Conservation (phyloP, 805 yeast species). For the Teunomyces kruisii region DNA sequence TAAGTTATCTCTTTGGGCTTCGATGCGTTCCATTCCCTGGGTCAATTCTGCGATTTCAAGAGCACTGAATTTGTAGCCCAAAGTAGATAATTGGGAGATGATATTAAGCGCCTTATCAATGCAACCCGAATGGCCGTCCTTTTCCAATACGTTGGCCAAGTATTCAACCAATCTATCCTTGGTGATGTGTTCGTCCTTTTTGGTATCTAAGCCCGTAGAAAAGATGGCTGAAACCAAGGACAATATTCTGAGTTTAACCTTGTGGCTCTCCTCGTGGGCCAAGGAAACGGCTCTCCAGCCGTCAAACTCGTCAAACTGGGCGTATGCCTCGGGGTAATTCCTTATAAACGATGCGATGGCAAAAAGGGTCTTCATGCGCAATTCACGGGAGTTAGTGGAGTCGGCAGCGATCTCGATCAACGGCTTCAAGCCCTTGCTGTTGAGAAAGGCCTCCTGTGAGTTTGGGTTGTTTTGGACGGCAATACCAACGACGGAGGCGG, state of each 20-base stretch:
- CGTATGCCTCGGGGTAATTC: slow-evolving; percentile 59
- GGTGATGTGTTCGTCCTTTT: slow-evolving; percentile 40
- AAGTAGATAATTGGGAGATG: slow-evolving; percentile 43
- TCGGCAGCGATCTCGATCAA: slow-evolving; percentile 44
- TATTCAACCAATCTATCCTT: slow-evolving; percentile 30
- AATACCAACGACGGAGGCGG: slow-evolving; percentile 78
- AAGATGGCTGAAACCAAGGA: slow-evolving; percentile 61
- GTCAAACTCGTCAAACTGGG: slow-evolving; percentile 49
- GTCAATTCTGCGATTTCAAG: slow-evolving; percentile 40
- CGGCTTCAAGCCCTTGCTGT: slow-evolving; percentile 48
- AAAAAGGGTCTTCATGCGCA: slow-evolving; percentile 65
- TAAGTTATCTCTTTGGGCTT: slow-evolving; percentile 46
- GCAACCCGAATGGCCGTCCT: slow-evolving; percentile 45
- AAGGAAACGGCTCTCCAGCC: slow-evolving; percentile 62
- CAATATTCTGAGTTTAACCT: slow-evolving; percentile 51
- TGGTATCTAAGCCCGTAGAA: slow-evolving; percentile 48
- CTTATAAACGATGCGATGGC: slow-evolving; percentile 75
- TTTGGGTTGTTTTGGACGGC: slow-evolving; percentile 90
- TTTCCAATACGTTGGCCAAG: slow-evolving; percentile 30
- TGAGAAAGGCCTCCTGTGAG: slow-evolving; percentile 66
- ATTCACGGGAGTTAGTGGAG: slow-evolving; percentile 21
- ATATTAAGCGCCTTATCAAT: slow-evolving; percentile 59
- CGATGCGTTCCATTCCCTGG: slow-evolving; percentile 37
- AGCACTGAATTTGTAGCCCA: slow-evolving; percentile 44
- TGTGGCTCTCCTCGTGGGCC: slow-evolving; percentile 32